Evolutionary conservation across 164 flowering plant species (phyloP), one percentile per base, ranked within the genome.

Genomic region (Malania oleifera): DNA sequence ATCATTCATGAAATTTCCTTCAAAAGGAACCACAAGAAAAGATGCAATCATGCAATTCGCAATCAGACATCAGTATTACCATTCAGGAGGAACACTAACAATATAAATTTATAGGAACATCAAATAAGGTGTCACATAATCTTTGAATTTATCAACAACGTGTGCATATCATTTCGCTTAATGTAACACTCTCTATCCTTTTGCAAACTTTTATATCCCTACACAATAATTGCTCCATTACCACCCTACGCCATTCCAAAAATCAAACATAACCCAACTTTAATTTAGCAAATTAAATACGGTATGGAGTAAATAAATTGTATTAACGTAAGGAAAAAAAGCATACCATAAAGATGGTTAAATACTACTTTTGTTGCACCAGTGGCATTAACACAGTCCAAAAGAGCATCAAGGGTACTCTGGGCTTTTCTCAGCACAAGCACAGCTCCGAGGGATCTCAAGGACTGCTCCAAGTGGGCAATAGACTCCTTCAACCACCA

Each of bases 401-500:
- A 45, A 41, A 92, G 86, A 52, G 93, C 82, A 59, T 70, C 40
- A 40, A 87, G 67, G 46, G 91, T 87, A 61, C 75, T 81, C 35
- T 84, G 72, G 15, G 96, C 75, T 71, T 76, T 87, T 49, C 84
- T 76, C 39, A 84, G 53, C 62, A 69, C 68, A 52, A 92, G 86
- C 31, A 74, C 68, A 64, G 82, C 82, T 12, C 96, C 96, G 59
- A 89, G 89, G 19, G 91, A 76, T 56, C 67, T 80, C 77, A 92
- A 65, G 31, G 96, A 80, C 45, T 87, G 82, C 26, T 75, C 73
- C 79, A 91, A 76, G 59, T 87, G 88, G 1, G 57, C 54, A 27
- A 91, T 86, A 41, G 98, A 89, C 60, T 89, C 86, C 81, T 89
- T 86, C 52, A 91, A 75, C 98, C 98, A 91, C 98, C 98, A 91